Percentiles rank a stretch among this genome's conserved stretches.
These are phyloP conservation scores for Irpex sp. DNA, from an alignment of 1,284 basidiomycete genomes.

Conservation along the genomic window DNA sequence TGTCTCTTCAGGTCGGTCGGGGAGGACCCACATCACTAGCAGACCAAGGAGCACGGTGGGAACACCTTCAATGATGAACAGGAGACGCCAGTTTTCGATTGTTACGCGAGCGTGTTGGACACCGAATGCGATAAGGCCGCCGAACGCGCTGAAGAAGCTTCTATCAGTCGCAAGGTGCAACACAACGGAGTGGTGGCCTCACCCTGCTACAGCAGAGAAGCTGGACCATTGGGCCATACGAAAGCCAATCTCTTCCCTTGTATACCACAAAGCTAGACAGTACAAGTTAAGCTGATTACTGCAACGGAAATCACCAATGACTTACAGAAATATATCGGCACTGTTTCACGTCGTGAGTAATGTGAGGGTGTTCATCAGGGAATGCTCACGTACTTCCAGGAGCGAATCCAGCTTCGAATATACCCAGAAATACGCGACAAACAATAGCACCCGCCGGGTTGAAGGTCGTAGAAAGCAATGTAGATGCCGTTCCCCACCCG, in stretches of 20 bases:
- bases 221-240: slow-evolving; percentile 76
- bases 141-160: slow-evolving; percentile 43
- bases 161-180: slow-evolving; percentile 12
- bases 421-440: slow-evolving; percentile 55
- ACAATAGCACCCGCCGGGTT: slow-evolving; percentile 52
- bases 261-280: slow-evolving; percentile 66
- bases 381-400: slow-evolving; percentile 40
- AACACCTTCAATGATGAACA: slow-evolving; percentile 76
- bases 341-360: background rate
- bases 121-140: slow-evolving; percentile 72
- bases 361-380: background rate
- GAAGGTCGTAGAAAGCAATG: slow-evolving; percentile 58
- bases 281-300: background rate
- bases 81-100: slow-evolving; percentile 56
- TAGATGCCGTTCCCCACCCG: slow-evolving; percentile 67
- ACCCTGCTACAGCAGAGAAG: slow-evolving; percentile 70
- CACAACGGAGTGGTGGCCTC: background rate
- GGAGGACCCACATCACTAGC: slow-evolving; percentile 60
- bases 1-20: slow-evolving; percentile 74
- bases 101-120: slow-evolving; percentile 50
- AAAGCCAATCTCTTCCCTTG: slow-evolving; percentile 63
- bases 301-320: slow-evolving; percentile 1
- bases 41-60: slow-evolving; percentile 68
- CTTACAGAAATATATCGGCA: slow-evolving; percentile 71
- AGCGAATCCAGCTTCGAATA: slow-evolving; percentile 71